phyloP scores from a whole-genome alignment of 164 flowering plant genomes.

The Aristolochia fimbriata region DNA sequence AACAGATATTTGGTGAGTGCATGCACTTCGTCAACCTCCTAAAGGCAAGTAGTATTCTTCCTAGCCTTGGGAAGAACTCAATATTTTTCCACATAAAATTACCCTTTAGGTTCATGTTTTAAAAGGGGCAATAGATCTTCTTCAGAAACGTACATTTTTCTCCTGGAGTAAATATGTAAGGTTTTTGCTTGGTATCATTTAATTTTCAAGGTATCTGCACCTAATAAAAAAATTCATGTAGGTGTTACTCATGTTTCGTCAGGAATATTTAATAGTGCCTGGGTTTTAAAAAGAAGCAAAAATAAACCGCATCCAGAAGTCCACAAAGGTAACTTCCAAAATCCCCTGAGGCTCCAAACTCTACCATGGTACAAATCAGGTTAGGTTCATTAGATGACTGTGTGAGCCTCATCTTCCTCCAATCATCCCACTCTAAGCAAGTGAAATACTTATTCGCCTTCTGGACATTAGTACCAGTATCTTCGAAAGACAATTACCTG shows the following conservation, averaged over 20 bases:
- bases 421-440: neutral
- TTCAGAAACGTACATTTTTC: neutral
- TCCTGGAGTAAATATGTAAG: neutral
- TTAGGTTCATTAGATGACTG: neutral
- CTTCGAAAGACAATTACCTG: slow-evolving; percentile 40
- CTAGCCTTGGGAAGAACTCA: too few relatives aligned
- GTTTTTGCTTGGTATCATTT: too few relatives aligned
- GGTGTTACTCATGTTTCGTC: too few relatives aligned
- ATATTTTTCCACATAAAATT: too few relatives aligned
- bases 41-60: too few relatives aligned
- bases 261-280: too few relatives aligned
- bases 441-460: neutral
- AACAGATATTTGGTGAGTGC: neutral
- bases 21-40: neutral
- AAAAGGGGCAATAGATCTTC: neutral
- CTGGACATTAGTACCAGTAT: neutral
- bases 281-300: too few relatives aligned
- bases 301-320: too few relatives aligned
- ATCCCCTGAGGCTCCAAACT: neutral
- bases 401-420: neutral
- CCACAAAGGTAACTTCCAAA: neutral
- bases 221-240: too few relatives aligned
- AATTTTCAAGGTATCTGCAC: too few relatives aligned
- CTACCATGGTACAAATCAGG: neutral
- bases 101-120: too few relatives aligned